These are phyloP conservation scores for Aspergillus conjunctus DNA, from an alignment of 495 filamentous ascomycete species.

Conservation along the genomic window DNA sequence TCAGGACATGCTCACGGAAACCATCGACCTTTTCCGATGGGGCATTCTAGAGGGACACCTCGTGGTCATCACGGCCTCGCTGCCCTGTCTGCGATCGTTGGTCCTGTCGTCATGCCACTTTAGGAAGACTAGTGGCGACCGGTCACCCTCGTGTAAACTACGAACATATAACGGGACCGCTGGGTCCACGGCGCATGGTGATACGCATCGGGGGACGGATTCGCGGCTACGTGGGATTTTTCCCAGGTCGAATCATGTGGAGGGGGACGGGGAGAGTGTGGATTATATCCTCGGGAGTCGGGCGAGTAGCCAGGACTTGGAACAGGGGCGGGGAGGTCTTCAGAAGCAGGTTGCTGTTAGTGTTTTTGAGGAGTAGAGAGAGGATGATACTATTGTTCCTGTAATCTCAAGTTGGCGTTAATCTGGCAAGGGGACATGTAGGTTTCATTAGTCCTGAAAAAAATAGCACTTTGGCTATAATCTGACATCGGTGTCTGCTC, in stretches of 20 bases:
- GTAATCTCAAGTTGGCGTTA: background rate
- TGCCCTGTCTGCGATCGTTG: conserved; percentile 14
- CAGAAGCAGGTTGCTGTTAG: background rate
- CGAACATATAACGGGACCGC: background rate
- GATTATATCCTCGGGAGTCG: background rate
- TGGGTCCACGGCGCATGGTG: background rate
- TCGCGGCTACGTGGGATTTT: background rate
- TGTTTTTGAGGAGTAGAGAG: background rate
- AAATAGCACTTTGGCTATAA: no score
- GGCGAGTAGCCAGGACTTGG: background rate
- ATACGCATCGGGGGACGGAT: background rate
- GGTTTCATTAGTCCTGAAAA: no score
- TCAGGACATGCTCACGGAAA: background rate
- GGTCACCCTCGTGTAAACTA: background rate
- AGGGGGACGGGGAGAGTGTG: background rate
- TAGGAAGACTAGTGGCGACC: background rate
- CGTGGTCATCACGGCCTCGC: conserved; percentile 9
- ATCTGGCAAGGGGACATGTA: no score
- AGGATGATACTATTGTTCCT: background rate
- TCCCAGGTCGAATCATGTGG: background rate
- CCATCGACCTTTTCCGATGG: conserved; percentile 7
- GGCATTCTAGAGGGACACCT: conserved; percentile 6
- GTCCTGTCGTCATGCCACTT: conserved; percentile 1
- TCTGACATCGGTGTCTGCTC: no score
- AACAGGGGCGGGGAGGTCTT: background rate